Base-by-base conservation (phyloP, 805 yeast genomes). In the Saccharomycopsis synnaedendra region DNA sequence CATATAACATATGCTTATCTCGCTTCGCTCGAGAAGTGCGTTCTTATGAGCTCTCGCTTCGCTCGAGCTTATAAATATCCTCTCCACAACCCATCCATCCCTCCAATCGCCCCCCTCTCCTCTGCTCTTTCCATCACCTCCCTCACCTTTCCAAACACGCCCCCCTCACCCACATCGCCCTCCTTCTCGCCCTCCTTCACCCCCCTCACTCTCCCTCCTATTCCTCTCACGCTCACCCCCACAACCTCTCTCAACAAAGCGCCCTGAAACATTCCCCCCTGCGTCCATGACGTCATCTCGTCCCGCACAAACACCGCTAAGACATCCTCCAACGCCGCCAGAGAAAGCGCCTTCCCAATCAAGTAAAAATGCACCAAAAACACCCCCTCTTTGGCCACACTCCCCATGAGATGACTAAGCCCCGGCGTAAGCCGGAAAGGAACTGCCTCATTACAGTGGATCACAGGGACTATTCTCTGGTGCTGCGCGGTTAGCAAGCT, bases 371-470 rank as follows among this genome's bases (percentile, higher is more conserved):
- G 79, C 50, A 87, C 87, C 1, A 96, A 80, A 54, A 88, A 77
- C 27, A 94, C 72, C 43, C 98, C 98, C 64, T 93, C 98, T 57
- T 88, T 67, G 5, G 87, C 86, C 10, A 89, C 78, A 51, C 89
- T 95, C 42, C 98, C 97, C 67, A 93, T 87, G 58, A 93, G 71
- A 54, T 82, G 80, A 63, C 94, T 97, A 47, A 94, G 75, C 60
- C 93, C 93, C 28, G 99, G 98, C 4, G 99, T 90, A 60, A 93
- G 72, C 60, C 99, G 74, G 74, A 93, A 93, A 41, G 97, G 97
- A 43, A 93, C 97, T 53, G 87, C 77, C 61, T 93, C 99, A n/a
- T 87, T 77, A 55, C 87, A 86, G 61, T 84, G 83, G 70, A 90
- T 88, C 29, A 93, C 71, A 32, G 99, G 99, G 0, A 46, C 30